Evolutionary conservation across 1,284 basidiomycete genomes (phyloP).

Genomic region (Tilletia caries): DNA sequence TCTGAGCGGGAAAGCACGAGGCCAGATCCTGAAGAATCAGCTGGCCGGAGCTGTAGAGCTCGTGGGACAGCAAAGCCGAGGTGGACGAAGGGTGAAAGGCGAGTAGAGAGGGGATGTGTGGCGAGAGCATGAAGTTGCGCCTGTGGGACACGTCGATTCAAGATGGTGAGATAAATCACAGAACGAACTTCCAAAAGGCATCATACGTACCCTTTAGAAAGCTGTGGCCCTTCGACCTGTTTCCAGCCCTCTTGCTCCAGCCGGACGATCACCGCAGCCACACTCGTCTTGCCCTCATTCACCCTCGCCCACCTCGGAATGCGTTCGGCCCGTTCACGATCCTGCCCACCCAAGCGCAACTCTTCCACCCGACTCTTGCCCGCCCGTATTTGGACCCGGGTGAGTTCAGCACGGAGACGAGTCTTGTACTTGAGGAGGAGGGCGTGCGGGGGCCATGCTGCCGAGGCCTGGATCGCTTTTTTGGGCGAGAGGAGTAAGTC

Average conservation of each 20-base stretch:
- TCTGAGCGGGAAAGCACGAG: slow-evolving; percentile 86
- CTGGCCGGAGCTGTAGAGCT: slow-evolving; percentile 68
- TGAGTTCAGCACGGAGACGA: slow-evolving; percentile 77
- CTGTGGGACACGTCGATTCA: slow-evolving; percentile 58
- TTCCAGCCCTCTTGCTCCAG: slow-evolving; percentile 56
- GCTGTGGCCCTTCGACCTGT: slow-evolving; percentile 20
- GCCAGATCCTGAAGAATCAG: slow-evolving; percentile 96
- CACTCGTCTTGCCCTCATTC: slow-evolving; percentile 28
- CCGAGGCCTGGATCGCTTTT: slow-evolving; percentile 40
- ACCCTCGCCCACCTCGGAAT: slow-evolving; percentile 49
- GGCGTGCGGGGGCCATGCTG: slow-evolving; percentile 42
- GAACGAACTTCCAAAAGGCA: slow-evolving; percentile 46
- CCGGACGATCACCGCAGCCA: slow-evolving; percentile 62
- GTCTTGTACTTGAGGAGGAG: slow-evolving; percentile 69
- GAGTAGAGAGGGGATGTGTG: slow-evolving; percentile 74
- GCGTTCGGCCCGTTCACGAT: slow-evolving; percentile 24
- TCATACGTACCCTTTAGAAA: slow-evolving; percentile 24
- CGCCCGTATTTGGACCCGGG: slow-evolving; percentile 69
- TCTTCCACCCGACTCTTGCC: slow-evolving; percentile 36
- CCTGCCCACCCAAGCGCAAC: slow-evolving; percentile 32
- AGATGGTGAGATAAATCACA: slow-evolving; percentile 82
- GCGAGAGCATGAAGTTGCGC: slow-evolving; percentile 44
- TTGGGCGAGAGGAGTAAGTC: slow-evolving; percentile 40
- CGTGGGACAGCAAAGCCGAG: slow-evolving; percentile 30
- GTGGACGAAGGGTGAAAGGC: slow-evolving; percentile 65